Percentiles rank a stretch among this genome's conserved stretches.
Evolutionary conservation across 1,284 basidiomycete species (phyloP).

Genomic region (Volvariella volvacea): DNA sequence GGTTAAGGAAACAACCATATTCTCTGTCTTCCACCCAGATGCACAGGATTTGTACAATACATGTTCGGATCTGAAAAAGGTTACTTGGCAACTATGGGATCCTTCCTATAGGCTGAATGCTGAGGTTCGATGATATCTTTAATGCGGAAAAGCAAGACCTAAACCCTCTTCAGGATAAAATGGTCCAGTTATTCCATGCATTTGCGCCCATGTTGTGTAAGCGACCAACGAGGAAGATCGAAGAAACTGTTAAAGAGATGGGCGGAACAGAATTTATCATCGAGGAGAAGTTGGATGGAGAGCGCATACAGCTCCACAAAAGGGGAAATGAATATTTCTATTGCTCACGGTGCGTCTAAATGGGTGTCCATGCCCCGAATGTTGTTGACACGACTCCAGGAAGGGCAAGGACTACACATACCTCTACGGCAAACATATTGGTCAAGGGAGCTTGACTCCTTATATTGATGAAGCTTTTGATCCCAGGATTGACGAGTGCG

Average conservation of each 20-base stretch:
- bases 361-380: not conserved
- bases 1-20: slow-evolving; percentile 84
- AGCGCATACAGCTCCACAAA: slow-evolving; percentile 92
- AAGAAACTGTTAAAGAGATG: slow-evolving; percentile 81
- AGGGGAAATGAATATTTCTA: slow-evolving; percentile 85
- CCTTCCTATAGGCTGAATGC: slow-evolving; percentile 54
- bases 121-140: slow-evolving; percentile 33
- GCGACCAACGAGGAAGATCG: slow-evolving; percentile 71
- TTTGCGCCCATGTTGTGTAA: slow-evolving; percentile 94
- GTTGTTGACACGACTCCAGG: slow-evolving; percentile 34
- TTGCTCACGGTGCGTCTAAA: slow-evolving; percentile 64
- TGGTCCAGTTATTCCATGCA: slow-evolving; percentile 71
- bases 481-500: slow-evolving; percentile 72
- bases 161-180: slow-evolving; percentile 55
- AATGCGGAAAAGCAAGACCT: not conserved
- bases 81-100: slow-evolving; percentile 78
- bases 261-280: slow-evolving; percentile 71
- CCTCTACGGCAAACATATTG: slow-evolving; percentile 79
- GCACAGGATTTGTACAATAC: slow-evolving; percentile 90
- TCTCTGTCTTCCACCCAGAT: slow-evolving; percentile 85
- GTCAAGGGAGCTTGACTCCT: slow-evolving; percentile 81
- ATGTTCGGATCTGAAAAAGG: slow-evolving; percentile 89
- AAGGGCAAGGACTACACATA: slow-evolving; percentile 94
- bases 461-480: slow-evolving; percentile 74
- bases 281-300: slow-evolving; percentile 95